Conservation (phyloP, 2,329 filamentous ascomycete genomes). For the Didymella lethalis region DNA sequence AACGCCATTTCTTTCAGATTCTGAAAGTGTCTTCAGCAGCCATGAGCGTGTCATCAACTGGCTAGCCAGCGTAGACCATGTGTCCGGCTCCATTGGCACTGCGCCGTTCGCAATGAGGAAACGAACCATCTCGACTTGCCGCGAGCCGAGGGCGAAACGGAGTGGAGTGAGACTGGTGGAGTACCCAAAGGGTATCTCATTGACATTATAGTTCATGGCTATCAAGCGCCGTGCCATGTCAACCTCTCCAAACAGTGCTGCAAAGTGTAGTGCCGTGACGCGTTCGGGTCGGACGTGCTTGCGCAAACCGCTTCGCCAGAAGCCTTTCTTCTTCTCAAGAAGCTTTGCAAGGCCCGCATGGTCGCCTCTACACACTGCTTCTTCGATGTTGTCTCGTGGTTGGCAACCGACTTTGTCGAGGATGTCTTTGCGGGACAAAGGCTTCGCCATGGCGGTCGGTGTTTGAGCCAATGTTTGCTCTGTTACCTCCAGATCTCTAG, state of each 20-base stretch:
- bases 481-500: not conserved
- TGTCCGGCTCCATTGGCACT: not conserved
- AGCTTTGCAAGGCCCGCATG: not conserved
- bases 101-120: not conserved
- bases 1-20: not conserved
- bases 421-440: not conserved
- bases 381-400: not conserved
- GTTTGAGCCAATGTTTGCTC: not conserved
- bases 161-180: not conserved
- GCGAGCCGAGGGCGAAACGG: not conserved
- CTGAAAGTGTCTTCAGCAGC: not conserved
- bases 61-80: not conserved
- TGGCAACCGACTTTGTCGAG: not conserved
- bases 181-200: slow-evolving; percentile 1
- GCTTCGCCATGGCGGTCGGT: not conserved
- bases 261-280: not conserved
- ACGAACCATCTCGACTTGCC: not conserved
- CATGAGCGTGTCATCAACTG: slow-evolving; percentile 3
- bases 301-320: not conserved
- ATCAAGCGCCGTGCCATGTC: not conserved
- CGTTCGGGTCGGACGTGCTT: not conserved
- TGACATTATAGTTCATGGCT: not conserved
- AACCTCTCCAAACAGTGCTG: not conserved
- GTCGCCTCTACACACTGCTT: not conserved
- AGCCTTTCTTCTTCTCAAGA: not conserved